phyloP scores from a whole-genome alignment of 2,329 filamentous ascomycete species.

The Fusarium verticillioides region DNA sequence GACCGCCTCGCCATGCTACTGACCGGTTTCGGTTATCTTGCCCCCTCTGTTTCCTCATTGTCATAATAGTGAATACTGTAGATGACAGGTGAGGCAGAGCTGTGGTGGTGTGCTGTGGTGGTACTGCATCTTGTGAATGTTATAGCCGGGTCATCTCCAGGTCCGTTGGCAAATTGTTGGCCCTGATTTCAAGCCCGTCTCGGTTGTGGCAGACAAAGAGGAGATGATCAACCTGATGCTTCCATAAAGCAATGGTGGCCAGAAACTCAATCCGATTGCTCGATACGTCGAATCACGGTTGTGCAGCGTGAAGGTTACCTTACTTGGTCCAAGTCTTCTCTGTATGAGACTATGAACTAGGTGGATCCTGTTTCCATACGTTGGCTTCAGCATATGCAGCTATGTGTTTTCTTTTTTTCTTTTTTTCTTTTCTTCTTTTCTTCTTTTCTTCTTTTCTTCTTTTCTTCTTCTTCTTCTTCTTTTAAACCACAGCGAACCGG shows the following conservation, averaged over 20 bases:
- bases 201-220: background rate
- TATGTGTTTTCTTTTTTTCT: background rate
- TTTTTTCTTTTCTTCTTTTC: too few relatives aligned
- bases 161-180: background rate
- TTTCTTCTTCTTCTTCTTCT: too few relatives aligned
- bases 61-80: background rate
- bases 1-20: slow-evolving; percentile 25
- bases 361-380: background rate
- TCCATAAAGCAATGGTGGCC: background rate
- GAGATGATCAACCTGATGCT: background rate
- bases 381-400: background rate
- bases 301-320: background rate
- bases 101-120: background rate
- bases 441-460: too few relatives aligned
- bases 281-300: background rate
- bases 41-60: slow-evolving; percentile 19
- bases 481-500: background rate
- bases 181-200: background rate
- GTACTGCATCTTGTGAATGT: background rate
- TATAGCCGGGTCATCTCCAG: slow-evolving; percentile 18
- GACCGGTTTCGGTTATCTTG: slow-evolving; percentile 28
- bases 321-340: background rate
- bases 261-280: background rate
- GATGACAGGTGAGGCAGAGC: background rate
- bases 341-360: background rate